Evolutionary conservation across 805 yeast genomes (phyloP).

Genomic region (Barnettozyma pratensis): DNA sequence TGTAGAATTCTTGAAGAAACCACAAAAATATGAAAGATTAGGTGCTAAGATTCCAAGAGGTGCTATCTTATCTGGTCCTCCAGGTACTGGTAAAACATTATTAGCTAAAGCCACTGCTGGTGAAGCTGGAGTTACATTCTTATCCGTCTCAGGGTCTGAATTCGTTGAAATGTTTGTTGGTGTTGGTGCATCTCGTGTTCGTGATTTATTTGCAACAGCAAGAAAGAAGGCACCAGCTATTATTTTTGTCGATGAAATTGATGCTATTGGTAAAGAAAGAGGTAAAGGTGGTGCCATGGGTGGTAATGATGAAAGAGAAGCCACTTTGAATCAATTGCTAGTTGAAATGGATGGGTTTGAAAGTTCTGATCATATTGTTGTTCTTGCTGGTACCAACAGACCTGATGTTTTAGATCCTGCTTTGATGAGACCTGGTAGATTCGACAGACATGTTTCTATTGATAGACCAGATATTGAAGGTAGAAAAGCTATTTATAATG

Average conservation of each 20-base stretch:
- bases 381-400: constrained; percentile 91
- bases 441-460: constrained; percentile 82
- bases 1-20: constrained; percentile 82
- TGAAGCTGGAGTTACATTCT: constrained; percentile 92
- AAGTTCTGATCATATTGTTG: constrained; percentile 85
- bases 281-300: constrained; percentile 70
- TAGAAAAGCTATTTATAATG: constrained; percentile 78
- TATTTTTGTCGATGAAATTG: constrained; percentile 90
- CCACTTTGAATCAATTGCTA: constrained; percentile 83
- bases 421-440: constrained; percentile 89
- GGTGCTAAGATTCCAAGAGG: constrained; percentile 97
- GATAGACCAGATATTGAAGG: constrained; percentile 90
- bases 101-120: constrained; percentile 96
- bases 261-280: constrained; percentile 90
- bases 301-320: constrained; percentile 89
- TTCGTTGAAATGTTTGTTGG: constrained; percentile 98
- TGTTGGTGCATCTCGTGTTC: constrained; percentile 92
- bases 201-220: constrained; percentile 87
- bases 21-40: constrained; percentile 74
- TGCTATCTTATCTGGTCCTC: constrained; percentile 91
- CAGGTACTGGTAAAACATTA: constrained; percentile 95
- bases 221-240: constrained; percentile 87
- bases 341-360: constrained; percentile 97
- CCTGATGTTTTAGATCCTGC: constrained; percentile 90
- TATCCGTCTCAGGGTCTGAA: constrained; percentile 88